Base-by-base conservation (phyloP, 2,329 filamentous ascomycete genomes). In the Cercospora zeae-maydis region DNA sequence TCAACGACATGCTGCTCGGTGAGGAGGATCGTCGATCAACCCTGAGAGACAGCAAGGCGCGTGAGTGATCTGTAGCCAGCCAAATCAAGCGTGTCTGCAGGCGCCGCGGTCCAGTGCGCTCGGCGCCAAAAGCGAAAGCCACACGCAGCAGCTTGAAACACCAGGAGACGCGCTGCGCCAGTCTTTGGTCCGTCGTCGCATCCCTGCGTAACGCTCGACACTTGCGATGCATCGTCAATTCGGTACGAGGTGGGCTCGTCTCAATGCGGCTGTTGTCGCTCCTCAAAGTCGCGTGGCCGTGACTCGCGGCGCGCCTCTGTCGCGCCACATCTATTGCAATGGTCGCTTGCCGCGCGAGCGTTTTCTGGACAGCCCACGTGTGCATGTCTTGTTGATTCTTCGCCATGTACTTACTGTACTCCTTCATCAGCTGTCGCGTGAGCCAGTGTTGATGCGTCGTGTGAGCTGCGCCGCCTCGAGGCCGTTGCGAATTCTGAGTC, bases 161-260 rank as follows among this genome's bases (percentile, higher is more conserved):
- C 16, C 51, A 61, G 58, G 37, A 61, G 21, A 61, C 36, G 49
- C 59, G 51, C 59, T 61, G 36, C 19, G 27, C 51, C 49, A 56
- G 42, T 55, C 36, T 56, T 58, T 58, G 58, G 42, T 24, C 62
- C 58, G 58, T 42, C 49, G 55, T 61, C 27, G n/a, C 42, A 60
- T 53, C 57, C 62, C 62, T 63, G 57, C 62, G 45, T 52, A 11
- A 56, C 57, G 56, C 57, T 63, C 56, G 61, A 54, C 56, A 59
- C 34, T 45, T 47, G n/a, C 56, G 49, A 59, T 49, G 52, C 57
- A 59, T 33, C 39, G 56, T 34, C 30, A 42, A 33, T n/a, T 14
- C 21, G 45, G 30, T 21, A 52, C n/a, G n/a, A n/a, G n/a, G n/a
- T n/a, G 10, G 47, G 47, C 24, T 19, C 24, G 45, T 59, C 31